Evolutionary conservation across 345 rosid species (phyloP).

Genomic region (Anastatica hierochuntica): DNA sequence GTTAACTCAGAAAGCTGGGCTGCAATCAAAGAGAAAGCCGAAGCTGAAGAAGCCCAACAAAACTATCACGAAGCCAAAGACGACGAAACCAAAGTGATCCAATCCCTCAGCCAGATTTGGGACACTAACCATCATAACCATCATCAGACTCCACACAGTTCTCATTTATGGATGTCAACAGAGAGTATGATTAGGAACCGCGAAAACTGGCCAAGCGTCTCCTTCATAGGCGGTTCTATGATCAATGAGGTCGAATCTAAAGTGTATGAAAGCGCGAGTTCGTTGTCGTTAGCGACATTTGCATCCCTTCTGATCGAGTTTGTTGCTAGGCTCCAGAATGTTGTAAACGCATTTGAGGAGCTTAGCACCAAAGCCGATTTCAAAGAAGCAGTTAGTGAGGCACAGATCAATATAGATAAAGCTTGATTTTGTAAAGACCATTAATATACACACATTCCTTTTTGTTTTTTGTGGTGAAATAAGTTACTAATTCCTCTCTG

Average conservation of each 20-base stretch:
- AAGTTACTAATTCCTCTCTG: no score
- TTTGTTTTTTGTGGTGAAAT: no score
- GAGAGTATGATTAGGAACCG: conserved; percentile 31
- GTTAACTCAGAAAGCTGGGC: conserved; percentile 77
- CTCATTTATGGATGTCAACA: conserved; percentile 29
- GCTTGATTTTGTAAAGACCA: no score
- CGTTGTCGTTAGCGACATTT: conserved; percentile 76
- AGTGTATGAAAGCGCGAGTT: conserved; percentile 75
- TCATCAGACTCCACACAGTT: conserved; percentile 21
- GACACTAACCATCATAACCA: conserved; percentile 19
- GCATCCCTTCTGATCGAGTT: conserved; percentile 74
- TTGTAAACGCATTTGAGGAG: conserved; percentile 53
- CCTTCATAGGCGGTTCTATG: conserved; percentile 29
- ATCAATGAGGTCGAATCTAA: conserved; percentile 38
- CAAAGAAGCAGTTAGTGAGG: no score
- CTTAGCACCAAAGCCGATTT: conserved; percentile 62
- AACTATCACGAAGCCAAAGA: no score
- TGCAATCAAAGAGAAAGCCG: conserved; percentile 17
- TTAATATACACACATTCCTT: no score
- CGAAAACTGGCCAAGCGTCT: conserved; percentile 54
- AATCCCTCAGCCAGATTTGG: conserved; percentile 46
- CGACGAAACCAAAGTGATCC: conserved; percentile 45
- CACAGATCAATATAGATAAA: no score
- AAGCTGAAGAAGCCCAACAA: conserved; percentile 31
- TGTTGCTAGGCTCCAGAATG: conserved; percentile 81